Evolutionary conservation across 2,329 filamentous ascomycete genomes (phyloP).

Genomic region (Claviceps sp.): DNA sequence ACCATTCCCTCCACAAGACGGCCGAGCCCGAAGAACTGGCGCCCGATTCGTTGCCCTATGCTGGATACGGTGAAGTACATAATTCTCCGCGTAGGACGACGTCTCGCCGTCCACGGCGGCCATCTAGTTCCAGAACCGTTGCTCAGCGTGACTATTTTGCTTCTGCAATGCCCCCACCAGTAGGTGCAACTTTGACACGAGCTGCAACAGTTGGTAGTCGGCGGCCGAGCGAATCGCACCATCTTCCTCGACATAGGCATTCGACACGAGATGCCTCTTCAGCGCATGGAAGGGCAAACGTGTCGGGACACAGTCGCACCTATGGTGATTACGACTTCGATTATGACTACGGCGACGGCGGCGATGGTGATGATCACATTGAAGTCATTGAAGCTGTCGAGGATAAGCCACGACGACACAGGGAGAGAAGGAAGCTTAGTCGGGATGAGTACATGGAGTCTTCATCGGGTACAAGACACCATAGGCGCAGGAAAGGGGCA

Average conservation of each 20-base stretch:
- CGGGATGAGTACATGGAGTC: slow-evolving; percentile 16
- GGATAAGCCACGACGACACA: slow-evolving; percentile 8
- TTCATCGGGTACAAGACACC: slow-evolving; percentile 12
- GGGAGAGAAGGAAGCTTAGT: slow-evolving; percentile 11
- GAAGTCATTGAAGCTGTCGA: slow-evolving; percentile 17
- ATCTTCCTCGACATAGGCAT: slow-evolving; percentile 2
- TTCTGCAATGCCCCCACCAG: slow-evolving; percentile 16
- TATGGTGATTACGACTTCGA: slow-evolving; percentile 1
- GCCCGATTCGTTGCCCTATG: slow-evolving; percentile 17
- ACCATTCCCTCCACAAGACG: slow-evolving; percentile 8
- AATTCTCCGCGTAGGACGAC: slow-evolving; percentile 18
- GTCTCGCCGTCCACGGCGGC: slow-evolving; percentile 11
- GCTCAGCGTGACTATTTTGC: slow-evolving; percentile 13
- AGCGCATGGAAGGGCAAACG: slow-evolving; percentile 2
- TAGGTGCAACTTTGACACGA: slow-evolving; percentile 9
- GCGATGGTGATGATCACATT: slow-evolving; percentile 6
- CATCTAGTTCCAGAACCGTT: slow-evolving; percentile 12
- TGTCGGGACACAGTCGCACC: slow-evolving; percentile 1
- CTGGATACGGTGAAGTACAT: slow-evolving; percentile 17
- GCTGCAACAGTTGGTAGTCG: slow-evolving; percentile 19
- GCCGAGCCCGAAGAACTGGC: slow-evolving; percentile 6
- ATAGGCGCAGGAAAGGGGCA: slow-evolving; percentile 11
- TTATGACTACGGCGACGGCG: not conserved
- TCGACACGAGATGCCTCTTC: slow-evolving; percentile 10
- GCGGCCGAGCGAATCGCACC: slow-evolving; percentile 13